Evolutionary conservation across 1,284 basidiomycete genomes (phyloP).

Genomic region (Hemileia vastatrix): DNA sequence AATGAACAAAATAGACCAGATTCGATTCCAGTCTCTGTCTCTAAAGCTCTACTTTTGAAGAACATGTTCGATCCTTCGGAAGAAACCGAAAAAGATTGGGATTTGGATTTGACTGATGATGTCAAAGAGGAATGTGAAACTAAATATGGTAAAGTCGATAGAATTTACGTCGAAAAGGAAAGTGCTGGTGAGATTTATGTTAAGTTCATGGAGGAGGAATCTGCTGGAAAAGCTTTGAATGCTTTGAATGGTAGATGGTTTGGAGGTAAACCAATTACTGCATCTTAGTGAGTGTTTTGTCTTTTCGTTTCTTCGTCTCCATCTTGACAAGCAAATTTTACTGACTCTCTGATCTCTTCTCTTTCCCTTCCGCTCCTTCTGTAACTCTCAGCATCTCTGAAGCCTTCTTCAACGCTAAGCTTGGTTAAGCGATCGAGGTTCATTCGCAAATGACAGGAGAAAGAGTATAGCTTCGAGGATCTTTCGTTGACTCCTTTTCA

Average conservation of each 20-base stretch:
- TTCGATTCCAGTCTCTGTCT: conserved; percentile 26
- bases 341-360: too few species aligned
- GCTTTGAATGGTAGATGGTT: conserved; percentile 41
- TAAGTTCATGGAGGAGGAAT: conserved; percentile 32
- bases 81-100: conserved; percentile 40
- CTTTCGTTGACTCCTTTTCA: too few species aligned
- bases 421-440: too few species aligned
- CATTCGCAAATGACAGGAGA: too few species aligned
- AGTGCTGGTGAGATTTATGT: conserved; percentile 42
- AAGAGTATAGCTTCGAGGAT: too few species aligned
- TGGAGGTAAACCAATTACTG: conserved; percentile 37
- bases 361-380: too few species aligned
- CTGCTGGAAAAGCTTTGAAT: conserved; percentile 34
- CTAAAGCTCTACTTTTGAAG: conserved; percentile 33
- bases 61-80: conserved; percentile 43
- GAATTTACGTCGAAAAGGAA: conserved; percentile 37
- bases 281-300: conserved; percentile 33
- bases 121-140: conserved; percentile 39
- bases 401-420: too few species aligned
- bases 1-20: conserved; percentile 17
- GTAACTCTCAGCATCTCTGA: too few species aligned
- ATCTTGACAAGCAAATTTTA: too few species aligned
- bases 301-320: neutral
- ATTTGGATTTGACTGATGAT: conserved; percentile 38
- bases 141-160: conserved; percentile 37